A percentile compares a stretch with the other conserved stretches of the same genome.
phyloP scores from a whole-genome alignment of 208 protist species.

The Trypanosoma congolense region DNA sequence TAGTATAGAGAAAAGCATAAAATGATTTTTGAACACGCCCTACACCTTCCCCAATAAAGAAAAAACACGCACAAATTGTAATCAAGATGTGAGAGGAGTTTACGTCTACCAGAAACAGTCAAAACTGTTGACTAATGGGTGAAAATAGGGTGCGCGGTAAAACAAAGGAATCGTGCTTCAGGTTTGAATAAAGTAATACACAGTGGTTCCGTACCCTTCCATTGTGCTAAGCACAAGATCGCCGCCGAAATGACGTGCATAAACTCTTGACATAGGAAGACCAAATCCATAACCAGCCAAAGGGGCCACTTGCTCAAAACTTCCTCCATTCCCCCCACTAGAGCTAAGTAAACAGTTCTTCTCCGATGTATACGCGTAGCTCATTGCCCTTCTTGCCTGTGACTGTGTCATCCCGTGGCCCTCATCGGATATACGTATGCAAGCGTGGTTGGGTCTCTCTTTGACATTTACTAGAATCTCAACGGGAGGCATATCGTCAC shows the following conservation, averaged over 20 bases:
- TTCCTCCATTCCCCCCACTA: conserved; percentile 18
- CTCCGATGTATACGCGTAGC: conserved; percentile 92
- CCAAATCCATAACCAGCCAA: conserved; percentile 94
- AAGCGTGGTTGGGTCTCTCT: conserved; percentile 67
- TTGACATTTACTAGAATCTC: conserved; percentile 68
- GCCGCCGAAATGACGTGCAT: conserved; percentile 91
- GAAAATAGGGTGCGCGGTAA: no score
- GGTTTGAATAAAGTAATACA: conserved; percentile 87
- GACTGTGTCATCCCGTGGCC: conserved; percentile 77
- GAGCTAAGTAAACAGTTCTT: conserved; percentile 45
- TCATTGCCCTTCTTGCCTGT: conserved; percentile 76
- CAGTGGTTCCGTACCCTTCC: conserved; percentile 92
- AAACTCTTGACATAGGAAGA: conserved; percentile 89
- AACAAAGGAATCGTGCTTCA: conserved; percentile 10
- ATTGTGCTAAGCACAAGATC: conserved; percentile 91
- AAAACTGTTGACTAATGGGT: conserved; percentile 14
- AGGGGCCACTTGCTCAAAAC: conserved; percentile 23
- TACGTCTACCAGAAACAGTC: no score
- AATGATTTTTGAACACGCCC: no score
- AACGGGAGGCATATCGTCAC: conserved; percentile 78
- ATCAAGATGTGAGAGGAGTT: no score
- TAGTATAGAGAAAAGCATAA: no score
- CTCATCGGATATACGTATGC: conserved; percentile 83
- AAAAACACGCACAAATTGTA: no score
- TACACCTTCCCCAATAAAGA: no score